Percentiles rank a stretch among this genome's conserved stretches.
These are phyloP conservation scores for Phytomonas francai DNA, from an alignment of 208 protist species.

Conservation along the genomic window DNA sequence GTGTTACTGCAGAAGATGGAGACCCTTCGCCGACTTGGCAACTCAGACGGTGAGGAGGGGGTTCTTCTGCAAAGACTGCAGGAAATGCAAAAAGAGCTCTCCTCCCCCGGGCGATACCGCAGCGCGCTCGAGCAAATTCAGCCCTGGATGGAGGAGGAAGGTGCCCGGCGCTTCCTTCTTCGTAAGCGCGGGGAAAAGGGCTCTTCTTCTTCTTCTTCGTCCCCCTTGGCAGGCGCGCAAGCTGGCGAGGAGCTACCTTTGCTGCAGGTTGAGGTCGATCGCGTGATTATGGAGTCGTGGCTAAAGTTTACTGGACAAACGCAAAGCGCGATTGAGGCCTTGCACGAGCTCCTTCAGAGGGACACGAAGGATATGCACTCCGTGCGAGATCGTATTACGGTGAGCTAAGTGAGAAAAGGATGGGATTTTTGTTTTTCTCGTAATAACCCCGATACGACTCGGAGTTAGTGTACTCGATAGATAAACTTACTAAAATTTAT, in stretches of 20 bases:
- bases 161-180: constrained; percentile 8
- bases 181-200: not conserved
- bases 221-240: not conserved
- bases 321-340: constrained; percentile 47
- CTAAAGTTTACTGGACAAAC: constrained; percentile 38
- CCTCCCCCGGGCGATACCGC: constrained; percentile 34
- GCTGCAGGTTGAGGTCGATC: constrained; percentile 33
- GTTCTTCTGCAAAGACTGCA: constrained; percentile 26
- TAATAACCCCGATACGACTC: no score
- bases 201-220: not conserved
- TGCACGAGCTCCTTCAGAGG: constrained; percentile 32
- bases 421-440: no score
- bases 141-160: constrained; percentile 40
- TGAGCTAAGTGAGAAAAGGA: not conserved
- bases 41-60: constrained; percentile 27
- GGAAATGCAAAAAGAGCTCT: constrained; percentile 36
- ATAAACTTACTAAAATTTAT: no score
- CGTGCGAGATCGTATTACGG: constrained; percentile 27
- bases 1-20: constrained; percentile 42
- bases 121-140: constrained; percentile 33
- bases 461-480: no score
- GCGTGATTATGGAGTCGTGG: constrained; percentile 34
- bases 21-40: constrained; percentile 34
- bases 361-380: constrained; percentile 39
- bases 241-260: constrained; percentile 13